These are phyloP conservation scores for Quercus dentata DNA, from an alignment of 306 rosid species.

Conservation along the genomic window DNA sequence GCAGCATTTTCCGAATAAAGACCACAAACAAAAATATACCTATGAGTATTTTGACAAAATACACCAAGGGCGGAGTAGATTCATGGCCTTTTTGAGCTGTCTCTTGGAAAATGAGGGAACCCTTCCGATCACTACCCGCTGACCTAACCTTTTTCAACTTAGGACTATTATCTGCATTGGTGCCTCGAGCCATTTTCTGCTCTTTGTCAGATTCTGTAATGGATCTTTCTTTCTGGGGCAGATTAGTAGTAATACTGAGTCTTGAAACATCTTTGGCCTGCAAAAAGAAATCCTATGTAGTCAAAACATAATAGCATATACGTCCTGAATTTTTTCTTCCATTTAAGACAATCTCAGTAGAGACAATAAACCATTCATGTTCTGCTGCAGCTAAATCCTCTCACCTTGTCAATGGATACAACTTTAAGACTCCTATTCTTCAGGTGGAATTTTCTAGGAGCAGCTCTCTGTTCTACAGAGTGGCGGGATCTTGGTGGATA, in stretches of 20 bases:
- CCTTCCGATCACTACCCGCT: conserved; percentile 4
- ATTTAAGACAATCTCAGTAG: conserved; percentile 7
- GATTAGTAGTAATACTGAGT: neutral
- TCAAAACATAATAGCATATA: neutral
- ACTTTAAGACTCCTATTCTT: conserved; percentile 17
- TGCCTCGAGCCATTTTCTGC: conserved; percentile 13
- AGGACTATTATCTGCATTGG: neutral
- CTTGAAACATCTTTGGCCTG: conserved; percentile 32
- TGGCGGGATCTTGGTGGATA: conserved; percentile 14
- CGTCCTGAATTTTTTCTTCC: neutral
- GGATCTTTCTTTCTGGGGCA: neutral
- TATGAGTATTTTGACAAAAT: conserved; percentile 17
- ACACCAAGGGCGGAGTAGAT: conserved; percentile 32
- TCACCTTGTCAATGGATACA: conserved; percentile 37
- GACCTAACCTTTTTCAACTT: neutral
- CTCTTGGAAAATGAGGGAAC: conserved; percentile 30
- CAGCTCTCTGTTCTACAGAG: neutral
- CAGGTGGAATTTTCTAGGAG: conserved; percentile 23
- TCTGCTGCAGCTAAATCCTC: conserved; percentile 15
- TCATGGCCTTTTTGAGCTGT: conserved; percentile 16
- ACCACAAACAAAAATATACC: conserved; percentile 27
- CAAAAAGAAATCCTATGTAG: conserved; percentile 19
- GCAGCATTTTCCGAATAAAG: conserved; percentile 27
- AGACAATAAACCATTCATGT: conserved; percentile 1
- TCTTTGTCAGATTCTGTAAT: neutral